Evolutionary conservation across 495 filamentous ascomycete genomes (phyloP), one percentile per base, ranked within the genome.

Genomic region (Talaromyces borbonicus): DNA sequence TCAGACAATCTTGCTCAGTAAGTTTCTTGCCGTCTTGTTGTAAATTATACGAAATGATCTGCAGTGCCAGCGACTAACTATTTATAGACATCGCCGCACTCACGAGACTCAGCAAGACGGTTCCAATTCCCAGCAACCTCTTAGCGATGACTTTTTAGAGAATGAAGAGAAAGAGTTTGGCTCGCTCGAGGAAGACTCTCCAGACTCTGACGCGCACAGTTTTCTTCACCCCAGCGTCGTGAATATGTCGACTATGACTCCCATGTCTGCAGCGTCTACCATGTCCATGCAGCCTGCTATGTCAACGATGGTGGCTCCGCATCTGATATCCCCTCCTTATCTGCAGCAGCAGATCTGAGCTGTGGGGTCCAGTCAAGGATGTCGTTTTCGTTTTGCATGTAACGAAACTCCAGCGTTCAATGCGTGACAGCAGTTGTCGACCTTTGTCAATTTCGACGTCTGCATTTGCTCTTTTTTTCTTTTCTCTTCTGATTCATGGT

Each of bases 1-100:
- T 95, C 89, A 55, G 92, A 98, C 71, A 98, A 98, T 63, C 81
- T 98, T 62, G 92, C 92, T 62, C 92, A 98, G 84, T 94, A 84
- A 77, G 87, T 38, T 20, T 0, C 9, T 23, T 8, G 2, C 18
- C 22, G 9, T 29, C 5, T 29, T 29, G 4, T 2, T 1, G 1
- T 5, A 11, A 19, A 38, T 20, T 23, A 44, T 43, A 49, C 49
- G 37, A 27, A 33, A 58, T 65, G 69, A 58, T 72, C 62, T 52
- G 52, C 44, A 20, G 47, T 16, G 49, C 19, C 56, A 32, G 19
- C 52, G 58, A 31, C n/a, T n/a, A 14, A 1, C 24, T 35, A 25
- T 19, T 31, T 32, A 14, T 57, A 94, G 87, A 61, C 92, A 98
- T 69, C 89, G 88, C 66, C 87, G 92, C 16, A 97, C 90, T 23